Conservation (phyloP, 2,329 filamentous ascomycete genomes). For the Acrodontium crateriforme region DNA sequence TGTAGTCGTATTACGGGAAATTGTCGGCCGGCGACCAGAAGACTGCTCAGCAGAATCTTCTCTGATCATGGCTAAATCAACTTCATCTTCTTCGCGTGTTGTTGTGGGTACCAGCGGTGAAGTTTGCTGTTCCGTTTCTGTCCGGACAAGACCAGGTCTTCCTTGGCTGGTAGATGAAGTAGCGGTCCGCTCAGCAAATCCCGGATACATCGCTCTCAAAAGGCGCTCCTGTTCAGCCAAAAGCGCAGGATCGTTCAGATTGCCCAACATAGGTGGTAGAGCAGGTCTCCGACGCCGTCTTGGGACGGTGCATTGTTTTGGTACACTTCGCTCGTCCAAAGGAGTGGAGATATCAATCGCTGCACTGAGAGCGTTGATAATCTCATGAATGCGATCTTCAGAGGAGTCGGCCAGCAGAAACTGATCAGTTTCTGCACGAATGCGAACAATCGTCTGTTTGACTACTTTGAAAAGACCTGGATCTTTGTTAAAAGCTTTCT, state of each 20-base stretch:
- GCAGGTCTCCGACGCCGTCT: constrained; percentile 26
- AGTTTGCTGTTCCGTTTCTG: constrained; percentile 1
- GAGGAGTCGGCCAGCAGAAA: constrained; percentile 54
- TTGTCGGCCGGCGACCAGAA: constrained; percentile 7
- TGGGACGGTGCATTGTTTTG: constrained; percentile 33
- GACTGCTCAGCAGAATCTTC: constrained; percentile 14
- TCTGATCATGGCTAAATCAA: constrained; percentile 21
- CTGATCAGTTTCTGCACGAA: constrained; percentile 61
- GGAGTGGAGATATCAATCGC: constrained; percentile 58
- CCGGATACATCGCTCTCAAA: constrained; percentile 33
- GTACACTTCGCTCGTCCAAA: constrained; percentile 50
- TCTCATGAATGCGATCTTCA: constrained; percentile 51
- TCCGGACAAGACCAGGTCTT: constrained; percentile 3
- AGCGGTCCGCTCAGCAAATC: constrained; percentile 19
- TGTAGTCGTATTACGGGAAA: constrained; percentile 13
- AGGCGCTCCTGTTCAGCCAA: constrained; percentile 36
- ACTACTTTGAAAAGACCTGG: constrained; percentile 32
- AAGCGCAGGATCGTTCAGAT: constrained; percentile 23
- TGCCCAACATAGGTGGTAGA: constrained; percentile 18
- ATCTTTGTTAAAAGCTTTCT: constrained; percentile 31
- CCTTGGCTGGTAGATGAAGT: too few species aligned
- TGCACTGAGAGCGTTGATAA: constrained; percentile 57
- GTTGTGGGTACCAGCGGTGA: constrained; percentile 8
- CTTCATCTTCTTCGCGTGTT: constrained; percentile 21
- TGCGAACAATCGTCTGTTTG: constrained; percentile 50